Conservation (phyloP, 202 grass and related monocot species). For the Hordeum pubiflorum region DNA sequence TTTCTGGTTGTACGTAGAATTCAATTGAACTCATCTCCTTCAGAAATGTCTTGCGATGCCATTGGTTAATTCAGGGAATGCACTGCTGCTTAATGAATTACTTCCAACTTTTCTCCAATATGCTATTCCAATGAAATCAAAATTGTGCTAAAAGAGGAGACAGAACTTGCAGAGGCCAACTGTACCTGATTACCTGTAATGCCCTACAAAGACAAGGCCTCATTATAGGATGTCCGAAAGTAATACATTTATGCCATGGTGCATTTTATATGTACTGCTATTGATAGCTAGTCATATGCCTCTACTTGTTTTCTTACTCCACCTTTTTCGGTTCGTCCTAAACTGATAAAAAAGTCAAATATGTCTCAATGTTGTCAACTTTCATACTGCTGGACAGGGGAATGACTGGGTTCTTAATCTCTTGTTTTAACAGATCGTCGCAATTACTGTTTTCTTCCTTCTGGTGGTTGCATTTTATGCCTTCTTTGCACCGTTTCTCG, state of each 20-base stretch:
- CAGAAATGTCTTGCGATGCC: neutral
- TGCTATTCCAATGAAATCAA: neutral
- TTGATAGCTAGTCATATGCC: neutral
- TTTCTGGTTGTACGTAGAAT: too few species aligned
- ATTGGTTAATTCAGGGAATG: neutral
- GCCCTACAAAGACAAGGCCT: neutral
- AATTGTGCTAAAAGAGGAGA: neutral
- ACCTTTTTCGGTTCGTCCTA: neutral
- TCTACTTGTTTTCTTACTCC: neutral
- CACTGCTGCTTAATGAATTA: neutral
- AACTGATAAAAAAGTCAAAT: neutral
- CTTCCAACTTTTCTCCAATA: neutral
- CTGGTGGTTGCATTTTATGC: constrained; percentile 94
- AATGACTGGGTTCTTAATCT: constrained; percentile 21
- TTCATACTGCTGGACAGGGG: neutral
- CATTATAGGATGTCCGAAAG: neutral
- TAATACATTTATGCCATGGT: neutral
- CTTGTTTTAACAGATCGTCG: constrained; percentile 60
- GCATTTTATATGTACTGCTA: neutral
- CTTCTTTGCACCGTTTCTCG: constrained; percentile 93
- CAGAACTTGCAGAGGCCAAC: neutral
- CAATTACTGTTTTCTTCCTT: constrained; percentile 91
- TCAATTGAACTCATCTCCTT: neutral
- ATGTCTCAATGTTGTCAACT: neutral
- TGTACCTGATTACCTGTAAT: neutral